Base-by-base conservation (phyloP, 169 alveolate species). In the Babesia bigemina region DNA sequence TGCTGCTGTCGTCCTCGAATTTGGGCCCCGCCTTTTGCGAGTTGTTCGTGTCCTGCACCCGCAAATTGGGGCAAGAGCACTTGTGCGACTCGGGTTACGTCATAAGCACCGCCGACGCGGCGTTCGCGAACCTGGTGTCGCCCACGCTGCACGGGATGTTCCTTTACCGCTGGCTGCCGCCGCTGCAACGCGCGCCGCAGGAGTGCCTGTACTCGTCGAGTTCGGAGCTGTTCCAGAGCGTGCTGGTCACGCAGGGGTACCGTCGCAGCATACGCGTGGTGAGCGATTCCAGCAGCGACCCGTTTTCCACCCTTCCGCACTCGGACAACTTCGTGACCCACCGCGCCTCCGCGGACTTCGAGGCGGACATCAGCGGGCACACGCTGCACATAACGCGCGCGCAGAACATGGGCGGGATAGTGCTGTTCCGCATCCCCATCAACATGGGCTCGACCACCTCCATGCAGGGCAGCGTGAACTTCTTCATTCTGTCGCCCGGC, bases 331-430 rank as follows among this genome's bases (percentile, higher is more conserved):
- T 91, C 66, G 84, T 91, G 63, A 82, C 93, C 28, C 88, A 90
- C 36, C 75, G 91, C n/a, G 65, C 91, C 11, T 75, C 92, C 6
- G 91, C 84, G 16, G 93, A 86, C 45, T 92, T 92, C 58, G 93
- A 75, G 67, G 94, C 93, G 4, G 91, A 91, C n/a, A 90, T 89
- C 48, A 83, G 75, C 52, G 91, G 88, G 24, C 67, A 87, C 45
- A 74, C 91, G 10, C 69, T 92, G 58, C 92, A 88, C 55, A 90
- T 92, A 24, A 36, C 81, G 44, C 81, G 95, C 14, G 96, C 94
- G 0, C 42, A 66, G 33, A 84, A 87, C 58, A 70, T 91, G 86
- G 97, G 97, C 24, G 97, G 97, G 2, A 92, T 94, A n/a, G 96
- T 90, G 58, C 75, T 94, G 69, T 93, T 94, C 53, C 83, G 95